A percentile compares a stretch with the other conserved stretches of the same genome.
Evolutionary conservation across 2,329 filamentous ascomycete species (phyloP).

Genomic region (Trichoderma sp.): DNA sequence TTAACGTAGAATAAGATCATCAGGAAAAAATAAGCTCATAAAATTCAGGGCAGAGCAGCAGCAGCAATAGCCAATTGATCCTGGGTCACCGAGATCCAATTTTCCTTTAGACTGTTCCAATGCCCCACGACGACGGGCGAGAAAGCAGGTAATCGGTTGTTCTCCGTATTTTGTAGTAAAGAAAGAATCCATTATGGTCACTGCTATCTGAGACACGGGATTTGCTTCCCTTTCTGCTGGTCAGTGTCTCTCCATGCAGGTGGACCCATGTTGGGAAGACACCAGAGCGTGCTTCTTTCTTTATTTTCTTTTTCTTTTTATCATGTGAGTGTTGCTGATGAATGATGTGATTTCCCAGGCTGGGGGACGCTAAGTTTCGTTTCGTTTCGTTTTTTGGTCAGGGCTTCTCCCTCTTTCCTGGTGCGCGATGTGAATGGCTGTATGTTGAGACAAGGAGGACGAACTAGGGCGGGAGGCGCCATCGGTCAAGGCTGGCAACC

Average conservation of each 20-base stretch:
- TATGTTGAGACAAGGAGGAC: not conserved
- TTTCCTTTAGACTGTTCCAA: not conserved
- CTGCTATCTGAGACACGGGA: not conserved
- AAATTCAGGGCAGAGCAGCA: not conserved
- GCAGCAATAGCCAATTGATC: not conserved
- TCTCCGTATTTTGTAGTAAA: not conserved
- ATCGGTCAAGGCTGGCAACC: not conserved
- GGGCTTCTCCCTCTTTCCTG: not conserved
- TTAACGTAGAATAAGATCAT: not conserved
- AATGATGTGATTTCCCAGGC: not conserved
- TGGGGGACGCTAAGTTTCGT: not conserved
- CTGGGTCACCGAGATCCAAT: not conserved
- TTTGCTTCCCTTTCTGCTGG: not conserved
- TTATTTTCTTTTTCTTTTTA: not conserved
- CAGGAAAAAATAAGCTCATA: not conserved
- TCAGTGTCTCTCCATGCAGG: not conserved
- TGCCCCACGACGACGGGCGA: not conserved
- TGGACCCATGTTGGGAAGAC: not conserved
- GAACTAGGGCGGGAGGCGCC: not conserved
- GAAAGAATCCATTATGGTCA: not conserved
- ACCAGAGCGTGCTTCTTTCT: not conserved
- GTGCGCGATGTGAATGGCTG: not conserved
- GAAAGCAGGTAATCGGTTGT: not conserved
- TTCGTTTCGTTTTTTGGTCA: not conserved
- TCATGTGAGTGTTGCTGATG: not conserved